Percentiles rank a stretch among this genome's conserved stretches.
Evolutionary conservation across 768 basidiomycete genomes (phyloP).

Genomic region (Mycena indigotica): DNA sequence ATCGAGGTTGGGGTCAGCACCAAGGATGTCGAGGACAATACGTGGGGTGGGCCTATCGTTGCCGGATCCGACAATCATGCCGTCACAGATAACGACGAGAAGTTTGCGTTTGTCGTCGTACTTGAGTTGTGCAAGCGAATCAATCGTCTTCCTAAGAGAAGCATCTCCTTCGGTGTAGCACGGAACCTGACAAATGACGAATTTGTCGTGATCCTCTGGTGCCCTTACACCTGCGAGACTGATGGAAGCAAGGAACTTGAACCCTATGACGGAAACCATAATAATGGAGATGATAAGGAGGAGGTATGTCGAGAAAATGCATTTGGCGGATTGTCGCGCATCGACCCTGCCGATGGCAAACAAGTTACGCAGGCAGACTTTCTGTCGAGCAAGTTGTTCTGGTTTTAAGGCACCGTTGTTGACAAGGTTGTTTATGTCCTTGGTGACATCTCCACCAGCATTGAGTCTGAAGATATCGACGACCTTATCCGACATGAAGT

Average conservation of each 20-base stretch:
- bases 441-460: slow-evolving; percentile 82
- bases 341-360: slow-evolving; percentile 92
- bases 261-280: slow-evolving; percentile 94
- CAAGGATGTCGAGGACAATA: slow-evolving; percentile 95
- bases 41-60: slow-evolving; percentile 96
- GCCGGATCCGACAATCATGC: slow-evolving; percentile 96
- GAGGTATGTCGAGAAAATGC: slow-evolving; percentile 88
- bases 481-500: slow-evolving; percentile 76
- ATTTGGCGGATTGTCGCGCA: slow-evolving; percentile 88
- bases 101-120: slow-evolving; percentile 99
- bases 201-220: slow-evolving; percentile 95
- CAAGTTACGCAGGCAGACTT: slow-evolving; percentile 88
- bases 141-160: slow-evolving; percentile 86
- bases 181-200: slow-evolving; percentile 96
- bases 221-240: slow-evolving; percentile 79
- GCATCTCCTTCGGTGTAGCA: slow-evolving; percentile 96
- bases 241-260: slow-evolving; percentile 93
- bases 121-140: slow-evolving; percentile 90
- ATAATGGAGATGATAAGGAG: slow-evolving; percentile 84
- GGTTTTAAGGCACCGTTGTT: slow-evolving; percentile 52
- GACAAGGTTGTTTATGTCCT: slow-evolving; percentile 60
- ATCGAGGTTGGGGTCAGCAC: slow-evolving; percentile 88
- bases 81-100: slow-evolving; percentile 91
- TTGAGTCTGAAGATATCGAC: slow-evolving; percentile 75
- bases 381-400: slow-evolving; percentile 61